Evolutionary conservation across 768 basidiomycete genomes (phyloP), one percentile per base, ranked within the genome.

Genomic region (Mycena filopes): DNA sequence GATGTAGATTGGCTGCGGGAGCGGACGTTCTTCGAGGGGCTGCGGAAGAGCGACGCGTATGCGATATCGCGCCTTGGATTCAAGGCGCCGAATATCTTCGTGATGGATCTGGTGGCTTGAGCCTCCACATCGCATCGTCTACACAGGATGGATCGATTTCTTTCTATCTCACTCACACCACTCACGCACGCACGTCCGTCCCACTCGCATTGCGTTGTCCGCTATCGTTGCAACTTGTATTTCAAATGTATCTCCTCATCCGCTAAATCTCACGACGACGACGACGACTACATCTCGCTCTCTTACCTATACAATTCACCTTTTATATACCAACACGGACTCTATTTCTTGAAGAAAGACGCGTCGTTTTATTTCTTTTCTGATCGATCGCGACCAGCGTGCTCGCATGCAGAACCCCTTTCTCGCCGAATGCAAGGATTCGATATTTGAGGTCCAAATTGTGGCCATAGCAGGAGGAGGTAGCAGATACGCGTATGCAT

Each of bases 1-100:
- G 25, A 28, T 60, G 12, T 60, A 93, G 93, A 94, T 71, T 94
- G 92, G 91, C 83, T 94, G 21, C 84, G 90, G 46, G 93, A 94
- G 58, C 83, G 84, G 57, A 80, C 84, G 23, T 92, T 82, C 75
- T 93, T 94, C 63, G 92, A 94, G 63, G 82, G 83, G 18, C 70
- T 95, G 60, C 68, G 68, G 13, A 86, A 81, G 72, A 85, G 89
- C 67, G 91, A 93, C 68, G 71, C 70, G 10, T 94, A 94, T 69
- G 80, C 83, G 2, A 68, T 77, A 28, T 73, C 80, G 11, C 84
- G 92, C 8, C 85, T 95, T 29, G 93, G 93, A 2, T 95, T 87
- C 77, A 84, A 82, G 58, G 93, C 93, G 3, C 87, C 92, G 8
- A 94, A 95, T 72, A 85, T 94, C 41, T 92, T 92, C 73, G 81